These are phyloP conservation scores for Backusella parvicylindrica DNA, from an alignment of 192 early-diverging fungal genomes.

Conservation along the genomic window DNA sequence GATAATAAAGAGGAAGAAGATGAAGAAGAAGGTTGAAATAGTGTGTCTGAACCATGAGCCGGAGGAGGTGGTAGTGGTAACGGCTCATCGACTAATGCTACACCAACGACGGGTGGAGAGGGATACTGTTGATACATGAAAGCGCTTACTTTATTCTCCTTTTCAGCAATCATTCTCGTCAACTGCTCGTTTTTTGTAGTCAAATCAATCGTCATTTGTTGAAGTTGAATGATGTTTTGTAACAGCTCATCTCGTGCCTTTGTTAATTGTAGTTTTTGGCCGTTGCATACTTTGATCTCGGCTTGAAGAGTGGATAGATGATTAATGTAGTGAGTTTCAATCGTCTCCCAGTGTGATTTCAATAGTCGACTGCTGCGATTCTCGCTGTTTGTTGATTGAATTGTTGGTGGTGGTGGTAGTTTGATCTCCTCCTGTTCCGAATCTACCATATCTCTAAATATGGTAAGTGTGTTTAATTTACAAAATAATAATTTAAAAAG, in stretches of 20 bases:
- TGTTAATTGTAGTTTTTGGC: neutral
- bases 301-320: neutral
- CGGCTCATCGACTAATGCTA: neutral
- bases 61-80: neutral
- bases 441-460: neutral
- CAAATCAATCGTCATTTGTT: slow-evolving; percentile 3
- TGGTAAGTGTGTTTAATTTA: neutral
- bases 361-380: neutral
- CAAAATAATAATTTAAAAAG: neutral
- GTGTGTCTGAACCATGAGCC: neutral
- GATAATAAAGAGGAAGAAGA: neutral
- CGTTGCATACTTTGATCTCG: neutral
- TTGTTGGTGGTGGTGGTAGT: neutral
- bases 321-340: neutral
- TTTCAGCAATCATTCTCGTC: slow-evolving; percentile 7
- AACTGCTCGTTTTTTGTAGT: neutral
- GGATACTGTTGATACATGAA: slow-evolving; percentile 7
- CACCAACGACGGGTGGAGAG: neutral
- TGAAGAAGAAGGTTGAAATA: neutral
- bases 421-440: neutral
- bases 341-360: slow-evolving; percentile 3
- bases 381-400: neutral
- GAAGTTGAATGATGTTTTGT: neutral
- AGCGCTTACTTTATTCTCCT: slow-evolving; percentile 8
- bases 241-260: neutral